These are phyloP conservation scores for Rhazya stricta DNA, from an alignment of 257 asterid species.

Conservation along the genomic window DNA sequence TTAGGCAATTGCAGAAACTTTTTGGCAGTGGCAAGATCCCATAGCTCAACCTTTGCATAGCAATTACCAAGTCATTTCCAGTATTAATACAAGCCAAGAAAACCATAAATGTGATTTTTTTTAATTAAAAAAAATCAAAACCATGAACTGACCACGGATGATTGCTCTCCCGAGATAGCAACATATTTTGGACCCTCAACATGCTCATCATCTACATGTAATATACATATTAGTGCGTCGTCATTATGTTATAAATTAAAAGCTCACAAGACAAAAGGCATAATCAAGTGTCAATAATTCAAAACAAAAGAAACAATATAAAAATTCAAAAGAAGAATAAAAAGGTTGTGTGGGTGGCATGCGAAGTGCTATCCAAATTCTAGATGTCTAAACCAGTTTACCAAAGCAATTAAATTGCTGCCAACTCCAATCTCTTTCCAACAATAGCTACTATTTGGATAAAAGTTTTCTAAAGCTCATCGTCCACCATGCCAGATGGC, in stretches of 20 bases:
- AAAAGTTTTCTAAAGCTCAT: neutral
- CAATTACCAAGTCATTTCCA: slow-evolving; percentile 10
- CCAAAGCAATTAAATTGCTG: neutral
- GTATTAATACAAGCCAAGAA: slow-evolving; percentile 1
- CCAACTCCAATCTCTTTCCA: neutral
- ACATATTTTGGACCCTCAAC: slow-evolving; percentile 40
- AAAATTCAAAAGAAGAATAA: neutral
- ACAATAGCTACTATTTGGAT: no score
- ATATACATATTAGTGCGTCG: neutral
- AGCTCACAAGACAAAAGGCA: neutral
- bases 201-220: slow-evolving; percentile 20
- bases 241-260: neutral
- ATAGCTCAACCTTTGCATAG: slow-evolving; percentile 54
- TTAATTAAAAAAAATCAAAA: no score
- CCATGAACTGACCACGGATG: slow-evolving; percentile 43
- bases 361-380: neutral
- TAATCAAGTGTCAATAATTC: neutral
- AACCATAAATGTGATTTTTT: neutral
- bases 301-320: neutral
- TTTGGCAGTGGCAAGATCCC: slow-evolving; percentile 63
- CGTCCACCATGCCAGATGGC: neutral
- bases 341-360: neutral
- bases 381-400: neutral
- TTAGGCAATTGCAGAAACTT: slow-evolving; percentile 47
- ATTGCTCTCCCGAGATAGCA: slow-evolving; percentile 69